These are phyloP conservation scores for Logfia minima DNA, from an alignment of 129 eudicot species.

Conservation along the genomic window DNA sequence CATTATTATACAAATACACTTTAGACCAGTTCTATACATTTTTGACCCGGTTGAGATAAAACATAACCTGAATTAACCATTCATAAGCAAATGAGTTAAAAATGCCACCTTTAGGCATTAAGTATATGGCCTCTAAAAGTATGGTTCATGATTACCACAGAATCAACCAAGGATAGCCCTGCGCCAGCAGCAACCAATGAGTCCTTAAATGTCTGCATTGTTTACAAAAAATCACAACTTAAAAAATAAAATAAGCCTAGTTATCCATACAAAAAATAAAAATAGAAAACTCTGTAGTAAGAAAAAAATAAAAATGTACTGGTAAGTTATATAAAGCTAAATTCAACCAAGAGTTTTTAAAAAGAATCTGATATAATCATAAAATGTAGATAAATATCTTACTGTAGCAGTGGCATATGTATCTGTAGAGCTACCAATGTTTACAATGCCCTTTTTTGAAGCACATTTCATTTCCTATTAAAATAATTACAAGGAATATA, in stretches of 20 bases:
- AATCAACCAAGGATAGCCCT: constrained; percentile 82
- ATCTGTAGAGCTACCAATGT: constrained; percentile 84
- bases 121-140: background rate
- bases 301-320: background rate
- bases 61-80: background rate
- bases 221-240: background rate
- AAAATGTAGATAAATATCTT: constrained; percentile 26
- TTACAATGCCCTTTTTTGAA: constrained; percentile 66
- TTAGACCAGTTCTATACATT: background rate
- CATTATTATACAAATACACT: too few relatives aligned
- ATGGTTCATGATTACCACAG: constrained; percentile 71
- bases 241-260: background rate
- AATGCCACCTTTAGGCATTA: background rate
- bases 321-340: background rate
- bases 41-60: background rate
- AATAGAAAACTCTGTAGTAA: background rate
- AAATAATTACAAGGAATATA: constrained; percentile 6
- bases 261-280: background rate
- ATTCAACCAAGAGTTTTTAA: background rate
- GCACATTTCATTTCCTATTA: constrained; percentile 75
- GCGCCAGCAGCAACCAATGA: constrained; percentile 93
- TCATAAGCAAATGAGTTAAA: background rate
- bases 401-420: constrained; percentile 85
- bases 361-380: background rate
- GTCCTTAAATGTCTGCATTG: constrained; percentile 77